phyloP scores from a whole-genome alignment of 768 basidiomycete species.

The Phaeotremella skinneri region DNA sequence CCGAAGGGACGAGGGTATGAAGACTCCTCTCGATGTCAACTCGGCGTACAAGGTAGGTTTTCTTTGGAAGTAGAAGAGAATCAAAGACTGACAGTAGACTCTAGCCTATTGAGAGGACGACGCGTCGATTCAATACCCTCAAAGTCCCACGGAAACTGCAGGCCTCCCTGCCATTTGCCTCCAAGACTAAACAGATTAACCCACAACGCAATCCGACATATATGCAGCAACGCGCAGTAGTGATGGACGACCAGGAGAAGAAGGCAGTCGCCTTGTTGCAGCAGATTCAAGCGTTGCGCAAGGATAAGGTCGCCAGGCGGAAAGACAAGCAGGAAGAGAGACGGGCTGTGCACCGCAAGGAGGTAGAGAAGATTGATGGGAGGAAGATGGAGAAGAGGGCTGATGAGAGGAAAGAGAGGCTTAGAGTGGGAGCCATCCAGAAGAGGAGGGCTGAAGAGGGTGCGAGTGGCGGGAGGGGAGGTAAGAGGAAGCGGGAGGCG shows the following conservation, averaged over 20 bases:
- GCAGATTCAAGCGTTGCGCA: slow-evolving; percentile 86
- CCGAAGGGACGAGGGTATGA: slow-evolving; percentile 75
- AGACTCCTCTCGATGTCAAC: slow-evolving; percentile 75
- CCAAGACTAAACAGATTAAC: slow-evolving; percentile 81
- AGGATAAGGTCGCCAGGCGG: slow-evolving; percentile 75
- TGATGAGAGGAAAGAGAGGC: slow-evolving; percentile 48
- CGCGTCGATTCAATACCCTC: slow-evolving; percentile 85
- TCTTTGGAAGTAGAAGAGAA: not conserved
- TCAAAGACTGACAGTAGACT: not conserved
- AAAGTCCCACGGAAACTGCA: slow-evolving; percentile 87
- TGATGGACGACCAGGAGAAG: slow-evolving; percentile 93
- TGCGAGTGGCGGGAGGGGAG: slow-evolving; percentile 30
- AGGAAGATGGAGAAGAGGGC: slow-evolving; percentile 45
- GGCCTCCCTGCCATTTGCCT: slow-evolving; percentile 81
- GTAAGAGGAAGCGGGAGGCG: slow-evolving; percentile 29
- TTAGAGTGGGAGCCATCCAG: slow-evolving; percentile 48
- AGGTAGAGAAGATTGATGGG: slow-evolving; percentile 61
- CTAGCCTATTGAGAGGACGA: slow-evolving; percentile 67
- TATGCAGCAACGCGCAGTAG: slow-evolving; percentile 88
- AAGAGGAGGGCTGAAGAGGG: slow-evolving; percentile 40
- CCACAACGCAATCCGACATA: slow-evolving; percentile 76
- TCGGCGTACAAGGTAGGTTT: slow-evolving; percentile 73
- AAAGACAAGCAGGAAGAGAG: slow-evolving; percentile 84
- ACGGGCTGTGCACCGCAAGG: slow-evolving; percentile 66
- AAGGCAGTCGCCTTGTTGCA: slow-evolving; percentile 85